Base-by-base conservation (phyloP, 108 stramenopile genomes). In the Mayamaea pseudoterrestris region DNA sequence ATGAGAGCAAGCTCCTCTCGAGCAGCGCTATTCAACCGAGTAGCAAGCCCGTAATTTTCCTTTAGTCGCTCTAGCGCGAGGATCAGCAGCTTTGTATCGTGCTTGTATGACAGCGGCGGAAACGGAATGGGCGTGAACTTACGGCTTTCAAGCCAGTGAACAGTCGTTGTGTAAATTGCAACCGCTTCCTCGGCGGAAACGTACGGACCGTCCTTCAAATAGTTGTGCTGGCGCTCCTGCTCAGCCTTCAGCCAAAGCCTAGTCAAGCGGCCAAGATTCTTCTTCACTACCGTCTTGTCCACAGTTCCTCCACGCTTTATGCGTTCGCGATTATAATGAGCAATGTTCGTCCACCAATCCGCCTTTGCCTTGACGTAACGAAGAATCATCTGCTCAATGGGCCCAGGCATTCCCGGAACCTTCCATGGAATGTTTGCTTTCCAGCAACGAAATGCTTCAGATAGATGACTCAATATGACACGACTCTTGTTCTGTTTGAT, bases 351-450 rank as follows among this genome's bases (percentile, higher is more conserved):
- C 95, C 95, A 99, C 96, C 96, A 99, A 67, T 99, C 98, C 24
- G 98, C 98, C 76, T 99, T 99, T 29, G 94, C 74, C 74, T 99
- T 99, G 50, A 99, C 95, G 61, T 99, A 99, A 45, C 98, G 88
- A 24, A 99, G 72, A 63, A 99, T 99, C 96, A 99, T 98, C 69
- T 98, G 97, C 66, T 99, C 98, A 47, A 99, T 92, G 5, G 96
- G 95, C 5, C 93, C 94, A 2, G 98, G 98, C 92, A 99, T 95
- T 0, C 98, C 96, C 5, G 98, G 98, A 9, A 98, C 97, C 70
- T 96, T 96, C 97, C 97, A 98, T 1, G 95, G 95, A 74, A 96
- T 95, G 63, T 98, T 98, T 30, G 97, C 94, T 74, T 99, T 99
- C 95, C 94, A 99, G 67, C 98, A 98, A 13, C 98, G 73, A 65